These are phyloP conservation scores for Crithidia thermophila DNA, from an alignment of 208 protist genomes.

Conservation along the genomic window DNA sequence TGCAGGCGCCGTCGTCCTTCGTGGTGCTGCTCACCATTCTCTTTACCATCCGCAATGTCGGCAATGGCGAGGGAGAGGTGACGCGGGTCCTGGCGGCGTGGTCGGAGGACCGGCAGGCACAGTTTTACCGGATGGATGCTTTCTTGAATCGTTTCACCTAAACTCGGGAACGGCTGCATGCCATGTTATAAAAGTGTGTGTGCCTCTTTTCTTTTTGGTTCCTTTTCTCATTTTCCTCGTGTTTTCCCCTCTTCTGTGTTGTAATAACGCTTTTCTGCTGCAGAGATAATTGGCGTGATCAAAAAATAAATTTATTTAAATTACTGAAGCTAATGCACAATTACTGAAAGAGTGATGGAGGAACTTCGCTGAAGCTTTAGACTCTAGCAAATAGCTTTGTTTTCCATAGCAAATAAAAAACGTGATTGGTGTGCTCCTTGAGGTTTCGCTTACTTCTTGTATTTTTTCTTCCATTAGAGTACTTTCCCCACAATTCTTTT, in stretches of 20 bases:
- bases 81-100: conserved; percentile 10
- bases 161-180: not conserved
- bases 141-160: conserved; percentile 35
- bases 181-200: not conserved
- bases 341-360: too few relatives aligned
- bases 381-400: too few relatives aligned
- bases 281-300: too few relatives aligned
- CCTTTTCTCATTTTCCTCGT: not conserved
- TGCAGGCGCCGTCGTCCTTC: conserved; percentile 21
- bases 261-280: too few relatives aligned
- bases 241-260: not conserved
- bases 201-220: not conserved
- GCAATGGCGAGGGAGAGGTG: conserved; percentile 1
- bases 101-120: conserved; percentile 6
- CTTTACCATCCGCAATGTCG: conserved; percentile 34
- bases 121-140: conserved; percentile 27
- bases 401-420: too few relatives aligned
- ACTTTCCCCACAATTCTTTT: too few relatives aligned
- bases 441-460: too few relatives aligned
- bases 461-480: too few relatives aligned
- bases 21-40: conserved; percentile 25
- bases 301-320: too few relatives aligned
- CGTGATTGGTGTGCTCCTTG: too few relatives aligned
- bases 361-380: too few relatives aligned
- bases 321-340: too few relatives aligned